These are phyloP conservation scores for Aureobasidium zeae DNA, from an alignment of 2,329 filamentous ascomycete species.

Conservation along the genomic window DNA sequence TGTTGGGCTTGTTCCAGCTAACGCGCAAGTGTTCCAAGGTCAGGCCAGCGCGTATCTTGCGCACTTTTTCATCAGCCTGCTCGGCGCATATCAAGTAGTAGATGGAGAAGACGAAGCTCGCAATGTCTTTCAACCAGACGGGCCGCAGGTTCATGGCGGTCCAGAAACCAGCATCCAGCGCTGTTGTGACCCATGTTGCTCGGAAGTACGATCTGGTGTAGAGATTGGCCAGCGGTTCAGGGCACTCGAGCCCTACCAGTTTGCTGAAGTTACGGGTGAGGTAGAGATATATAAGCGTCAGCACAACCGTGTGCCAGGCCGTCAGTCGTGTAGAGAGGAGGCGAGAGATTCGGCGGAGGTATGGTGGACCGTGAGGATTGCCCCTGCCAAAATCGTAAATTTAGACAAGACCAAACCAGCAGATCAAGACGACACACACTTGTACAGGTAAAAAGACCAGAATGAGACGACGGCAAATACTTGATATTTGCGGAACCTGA, in stretches of 20 bases:
- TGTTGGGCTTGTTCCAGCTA: constrained; percentile 90
- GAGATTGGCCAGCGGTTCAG: constrained; percentile 87
- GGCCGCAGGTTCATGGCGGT: constrained; percentile 85
- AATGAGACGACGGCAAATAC: constrained; percentile 85
- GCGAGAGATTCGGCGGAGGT: constrained; percentile 60
- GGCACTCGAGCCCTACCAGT: constrained; percentile 79
- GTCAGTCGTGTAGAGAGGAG: constrained; percentile 64
- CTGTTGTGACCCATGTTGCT: constrained; percentile 93
- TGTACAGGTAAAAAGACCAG: constrained; percentile 77
- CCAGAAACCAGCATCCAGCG: constrained; percentile 94
- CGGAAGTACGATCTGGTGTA: constrained; percentile 90
- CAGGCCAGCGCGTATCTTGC: constrained; percentile 75
- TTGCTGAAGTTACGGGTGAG: constrained; percentile 88
- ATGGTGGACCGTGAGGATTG: constrained; percentile 77
- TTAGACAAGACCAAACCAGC: constrained; percentile 18
- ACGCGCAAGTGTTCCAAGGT: constrained; percentile 87
- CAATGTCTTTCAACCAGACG: constrained; percentile 72
- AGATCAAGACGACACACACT: constrained; percentile 44
- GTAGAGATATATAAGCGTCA: constrained; percentile 87
- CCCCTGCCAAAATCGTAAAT: constrained; percentile 47
- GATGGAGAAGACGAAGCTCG: constrained; percentile 71
- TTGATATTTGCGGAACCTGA: constrained; percentile 84
- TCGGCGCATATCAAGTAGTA: constrained; percentile 93
- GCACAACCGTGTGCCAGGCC: constrained; percentile 78
- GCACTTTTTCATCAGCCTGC: constrained; percentile 90